Evolutionary conservation across 1,139 yeast genomes (phyloP).

Genomic region (Candida sanyaensis): DNA sequence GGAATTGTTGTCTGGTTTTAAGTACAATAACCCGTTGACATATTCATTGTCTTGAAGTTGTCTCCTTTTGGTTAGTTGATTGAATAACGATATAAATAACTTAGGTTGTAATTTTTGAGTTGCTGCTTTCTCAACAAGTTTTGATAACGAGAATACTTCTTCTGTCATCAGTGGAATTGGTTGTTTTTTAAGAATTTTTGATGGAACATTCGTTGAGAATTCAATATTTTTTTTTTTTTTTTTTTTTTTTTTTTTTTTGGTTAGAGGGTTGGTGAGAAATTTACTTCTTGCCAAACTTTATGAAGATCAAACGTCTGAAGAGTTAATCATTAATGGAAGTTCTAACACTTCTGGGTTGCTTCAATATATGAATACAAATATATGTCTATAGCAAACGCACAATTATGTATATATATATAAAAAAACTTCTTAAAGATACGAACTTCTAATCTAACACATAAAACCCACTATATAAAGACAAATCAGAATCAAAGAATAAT

Average conservation of each 20-base stretch:
- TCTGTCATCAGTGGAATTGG: neutral
- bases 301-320: too few relatives aligned
- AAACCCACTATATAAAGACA: constrained; percentile 3
- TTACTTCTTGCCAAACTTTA: too few relatives aligned
- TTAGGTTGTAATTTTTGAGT: constrained; percentile 10
- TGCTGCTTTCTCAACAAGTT: constrained; percentile 8
- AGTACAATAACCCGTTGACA: constrained; percentile 8
- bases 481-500: constrained; percentile 1
- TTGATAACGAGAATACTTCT: constrained; percentile 5
- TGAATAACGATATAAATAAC: constrained; percentile 10
- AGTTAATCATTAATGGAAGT: too few relatives aligned
- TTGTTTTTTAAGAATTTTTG: neutral
- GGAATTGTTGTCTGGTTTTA: neutral
- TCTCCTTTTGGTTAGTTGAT: constrained; percentile 6
- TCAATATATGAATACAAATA: too few relatives aligned
- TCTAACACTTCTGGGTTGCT: too few relatives aligned
- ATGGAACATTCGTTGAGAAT: too few relatives aligned
- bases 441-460: constrained; percentile 3
- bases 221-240: neutral
- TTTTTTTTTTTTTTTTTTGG: neutral
- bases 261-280: too few relatives aligned
- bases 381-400: neutral
- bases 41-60: constrained; percentile 8
- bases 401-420: neutral
- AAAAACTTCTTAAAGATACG: neutral